Evolutionary conservation across 164 flowering plant species (phyloP), one percentile per base, ranked within the genome.

Genomic region (Umbilicus rupestris): DNA sequence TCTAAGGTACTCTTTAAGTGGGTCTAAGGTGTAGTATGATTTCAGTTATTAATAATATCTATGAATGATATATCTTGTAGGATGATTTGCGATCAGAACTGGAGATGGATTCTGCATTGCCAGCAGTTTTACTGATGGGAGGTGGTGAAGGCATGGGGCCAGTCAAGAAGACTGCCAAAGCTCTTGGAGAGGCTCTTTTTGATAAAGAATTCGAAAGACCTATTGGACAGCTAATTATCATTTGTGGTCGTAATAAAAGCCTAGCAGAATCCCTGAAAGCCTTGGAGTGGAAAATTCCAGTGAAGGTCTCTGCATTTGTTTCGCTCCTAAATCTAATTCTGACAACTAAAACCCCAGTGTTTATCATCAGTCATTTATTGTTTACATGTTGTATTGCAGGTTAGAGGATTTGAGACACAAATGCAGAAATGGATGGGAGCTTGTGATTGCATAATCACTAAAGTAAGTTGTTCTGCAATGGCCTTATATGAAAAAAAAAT

Each of bases 341-440:
- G 15, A 45, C 49, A 0, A 16, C 2, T 15, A 16, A 15, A 16
- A 16, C 19, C n/a, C 17, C 14, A 8, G 45, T 16, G 14, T 42
- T 42, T 42, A 5, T 42, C n/a, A n/a, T n/a, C n/a, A n/a, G n/a
- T n/a, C n/a, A n/a, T n/a, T n/a, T n/a, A n/a, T n/a, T n/a, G n/a
- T n/a, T 11, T 42, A 5, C 37, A 29, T 29, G 37, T 28, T 28
- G 63, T 6, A 31, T 30, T 60, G 39, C 30, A 92, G 98, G 73
- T 93, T 28, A 83, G 88, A 77, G 94, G 96, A 31, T 93, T 93
- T 69, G 88, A 88, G 80, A 88, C 80, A 2, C 96, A 88, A 71
- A 93, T 93, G 97, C 86, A 83, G 87, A 93, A 93, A 76, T 93
- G 97, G 97, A 93, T 93, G 97, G 97, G 97, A 64, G 92, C 97